Base-by-base conservation (phyloP, 2,329 filamentous ascomycete genomes). In the Tolypocladium tropicale region DNA sequence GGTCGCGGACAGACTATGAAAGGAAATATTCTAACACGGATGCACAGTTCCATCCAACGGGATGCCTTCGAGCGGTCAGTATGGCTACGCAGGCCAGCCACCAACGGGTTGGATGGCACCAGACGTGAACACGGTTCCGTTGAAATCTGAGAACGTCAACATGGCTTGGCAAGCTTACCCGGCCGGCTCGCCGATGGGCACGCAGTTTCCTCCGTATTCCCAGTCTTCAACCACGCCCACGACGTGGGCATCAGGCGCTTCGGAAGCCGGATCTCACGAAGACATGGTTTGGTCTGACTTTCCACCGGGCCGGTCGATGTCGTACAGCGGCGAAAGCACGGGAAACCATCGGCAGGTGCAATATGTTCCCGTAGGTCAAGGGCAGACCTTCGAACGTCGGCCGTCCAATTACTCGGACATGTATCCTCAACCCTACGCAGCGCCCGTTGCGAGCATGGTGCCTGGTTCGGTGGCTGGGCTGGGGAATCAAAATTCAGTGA, bases 151-250 rank as follows among this genome's bases (percentile, higher is more conserved):
- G 41, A 76, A 78, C 30, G 60, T 76, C 58, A 74, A 69, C 56
- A 60, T 71, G 11, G 69, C 72, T 14, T 84, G 80, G 81, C 70
- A 75, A 58, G 66, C 73, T 7, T 81, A 78, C 61, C 65, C 77
- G 11, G 71, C 77, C 46, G 78, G 79, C 43, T 76, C 79, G 9
- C 74, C 79, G 11, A 70, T 81, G 36, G 76, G 76, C 4, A 71
- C 78, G 0, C 76, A 75, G 3, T 79, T 78, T 58, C 76, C 78
- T 6, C 73, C 78, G 2, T 82, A 79, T 61, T 69, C 73, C 6
- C 71, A 74, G 25, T 71, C 75, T 46, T 68, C 69, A 1, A 65
- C 74, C 16, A 63, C 72, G 2, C 68, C 76, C 0, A 65, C 72
- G 30, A 65, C 72, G 3, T 80, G 78, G 78, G 64, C 72, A 33